Conservation (phyloP, 2,329 filamentous ascomycete genomes). For the Talaromyces sp. region DNA sequence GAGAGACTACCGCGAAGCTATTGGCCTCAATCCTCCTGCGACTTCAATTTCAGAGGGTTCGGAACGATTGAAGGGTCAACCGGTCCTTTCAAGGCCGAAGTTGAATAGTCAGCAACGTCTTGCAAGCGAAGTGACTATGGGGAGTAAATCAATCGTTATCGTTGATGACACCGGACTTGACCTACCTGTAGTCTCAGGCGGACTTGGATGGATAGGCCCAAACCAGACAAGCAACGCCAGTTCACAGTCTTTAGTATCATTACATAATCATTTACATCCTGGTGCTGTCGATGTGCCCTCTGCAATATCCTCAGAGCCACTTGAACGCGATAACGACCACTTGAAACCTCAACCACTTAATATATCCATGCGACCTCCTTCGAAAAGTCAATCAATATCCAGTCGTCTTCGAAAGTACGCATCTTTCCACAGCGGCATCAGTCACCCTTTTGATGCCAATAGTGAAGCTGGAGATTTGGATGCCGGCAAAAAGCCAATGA, state of each 20-base stretch:
- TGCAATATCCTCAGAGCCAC: conserved; percentile 25
- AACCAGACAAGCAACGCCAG: conserved; percentile 13
- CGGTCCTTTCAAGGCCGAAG: conserved; percentile 20
- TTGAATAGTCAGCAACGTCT: conserved; percentile 32
- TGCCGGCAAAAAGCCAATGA: conserved; percentile 27
- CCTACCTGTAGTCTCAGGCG: conserved; percentile 40
- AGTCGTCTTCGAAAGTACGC: conserved; percentile 43
- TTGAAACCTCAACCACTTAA: not conserved
- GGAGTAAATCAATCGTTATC: conserved; percentile 89
- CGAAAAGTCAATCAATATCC: conserved; percentile 29
- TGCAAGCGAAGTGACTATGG: conserved; percentile 61
- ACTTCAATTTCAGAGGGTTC: conserved; percentile 4
- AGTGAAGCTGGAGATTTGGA: conserved; percentile 25
- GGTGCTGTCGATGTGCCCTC: conserved; percentile 26
- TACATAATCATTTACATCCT: conserved; percentile 1
- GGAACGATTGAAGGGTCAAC: conserved; percentile 6
- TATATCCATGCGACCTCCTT: not conserved
- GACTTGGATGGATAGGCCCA: conserved; percentile 22
- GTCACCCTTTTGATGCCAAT: conserved; percentile 29
- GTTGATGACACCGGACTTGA: conserved; percentile 60
- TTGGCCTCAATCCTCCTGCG: conserved; percentile 58
- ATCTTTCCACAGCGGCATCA: conserved; percentile 44
- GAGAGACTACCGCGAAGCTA: conserved; percentile 73
- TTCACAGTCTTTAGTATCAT: conserved; percentile 9
- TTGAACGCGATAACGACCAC: not conserved